Evolutionary conservation across 495 filamentous ascomycete species (phyloP).

Genomic region (Xylaria intraflava): DNA sequence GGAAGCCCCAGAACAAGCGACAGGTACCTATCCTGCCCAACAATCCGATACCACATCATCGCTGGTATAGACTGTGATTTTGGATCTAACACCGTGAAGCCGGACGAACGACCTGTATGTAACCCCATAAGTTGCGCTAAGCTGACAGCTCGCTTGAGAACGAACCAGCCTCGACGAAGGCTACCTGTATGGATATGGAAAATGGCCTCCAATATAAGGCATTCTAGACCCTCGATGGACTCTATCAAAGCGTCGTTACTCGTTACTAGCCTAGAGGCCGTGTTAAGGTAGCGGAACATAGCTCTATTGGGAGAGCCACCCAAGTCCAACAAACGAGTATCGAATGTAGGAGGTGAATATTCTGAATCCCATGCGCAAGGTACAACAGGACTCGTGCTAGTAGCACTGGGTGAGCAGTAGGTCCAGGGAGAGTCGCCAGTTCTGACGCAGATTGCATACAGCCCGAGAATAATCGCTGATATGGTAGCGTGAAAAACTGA

Average conservation of each 20-base stretch:
- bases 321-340: background rate
- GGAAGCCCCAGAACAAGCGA: background rate
- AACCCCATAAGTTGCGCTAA: background rate
- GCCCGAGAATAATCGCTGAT: too few relatives aligned
- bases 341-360: background rate
- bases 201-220: background rate
- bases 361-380: slow-evolving; percentile 2
- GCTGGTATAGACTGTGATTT: background rate
- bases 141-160: background rate
- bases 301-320: too few relatives aligned
- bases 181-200: background rate
- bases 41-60: slow-evolving; percentile 1
- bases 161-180: background rate
- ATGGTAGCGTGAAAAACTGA: too few relatives aligned
- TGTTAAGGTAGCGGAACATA: too few relatives aligned
- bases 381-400: background rate
- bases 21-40: background rate
- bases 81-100: background rate
- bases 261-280: too few relatives aligned
- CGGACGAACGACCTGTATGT: background rate
- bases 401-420: background rate
- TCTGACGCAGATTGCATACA: too few relatives aligned
- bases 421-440: too few relatives aligned
- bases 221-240: background rate
- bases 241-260: background rate